Evolutionary conservation across 1,284 basidiomycete genomes (phyloP), one percentile per base, ranked within the genome.

Genomic region (Rhizopogon parksii): DNA sequence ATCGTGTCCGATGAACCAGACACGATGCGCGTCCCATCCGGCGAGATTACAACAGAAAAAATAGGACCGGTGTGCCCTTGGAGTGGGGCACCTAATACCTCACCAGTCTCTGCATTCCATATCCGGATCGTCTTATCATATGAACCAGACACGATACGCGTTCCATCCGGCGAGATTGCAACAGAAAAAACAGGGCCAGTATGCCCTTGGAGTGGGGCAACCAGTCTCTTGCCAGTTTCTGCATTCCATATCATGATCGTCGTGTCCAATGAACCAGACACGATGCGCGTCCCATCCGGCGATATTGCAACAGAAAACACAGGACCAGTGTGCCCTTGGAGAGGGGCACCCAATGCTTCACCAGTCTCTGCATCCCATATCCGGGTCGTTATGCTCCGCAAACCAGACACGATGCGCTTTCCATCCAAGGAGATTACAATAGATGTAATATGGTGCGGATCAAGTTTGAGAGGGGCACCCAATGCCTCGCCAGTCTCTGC

Each of bases 191-290:
- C 19, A 15, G 6, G 14, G 2, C 19, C 49, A 27, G 24, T 45
- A 27, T 50, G 49, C n/a, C 49, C 49, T 25, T 30, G 12, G 6
- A 50, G 40, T 32, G 39, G 40, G n/a, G 17, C 27, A 19, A 24
- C 45, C 14, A 46, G 6, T 53, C 53, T 53, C 1, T 53, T 53
- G 1, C 64, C 56, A 17, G 59, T 60, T 7, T 40, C 19, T 3
- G 36, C 27, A 14, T 67, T 49, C 65, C 63, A 67, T n/a, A 67
- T 12, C 30, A 63, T 14, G 52, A 67, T 57, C 11, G 53, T 58
- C 42, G 58, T 55, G 25, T 64, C 63, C 27, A 58, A 53, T 1
- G 64, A 64, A 1, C 48, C 60, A 3, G 62, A 67, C 27, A 65
- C 54, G 7, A 64, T 52, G 39, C 53, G 38, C n/a, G 6, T 47